Conservation (phyloP, 352 stramenopile genomes). For the Pythium dissotocum region DNA sequence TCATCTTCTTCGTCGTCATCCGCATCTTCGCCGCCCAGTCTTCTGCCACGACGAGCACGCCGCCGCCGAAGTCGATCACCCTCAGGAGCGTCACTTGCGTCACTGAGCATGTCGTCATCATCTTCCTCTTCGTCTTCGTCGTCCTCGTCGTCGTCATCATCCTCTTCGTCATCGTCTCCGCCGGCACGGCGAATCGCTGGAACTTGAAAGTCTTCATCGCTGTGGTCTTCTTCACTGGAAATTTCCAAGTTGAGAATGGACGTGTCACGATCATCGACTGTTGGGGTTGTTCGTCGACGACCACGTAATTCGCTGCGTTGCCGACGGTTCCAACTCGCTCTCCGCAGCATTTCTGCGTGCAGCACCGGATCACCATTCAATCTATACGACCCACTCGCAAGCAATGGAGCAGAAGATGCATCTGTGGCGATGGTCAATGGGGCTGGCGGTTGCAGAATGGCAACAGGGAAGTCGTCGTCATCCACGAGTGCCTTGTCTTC, state of each 20-base stretch:
- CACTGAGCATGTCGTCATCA: constrained; percentile 34
- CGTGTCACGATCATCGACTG: constrained; percentile 79
- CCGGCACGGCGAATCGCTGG: constrained; percentile 7
- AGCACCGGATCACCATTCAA: constrained; percentile 73
- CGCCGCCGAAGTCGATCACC: constrained; percentile 31
- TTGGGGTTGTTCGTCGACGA: constrained; percentile 37
- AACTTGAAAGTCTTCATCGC: constrained; percentile 81
- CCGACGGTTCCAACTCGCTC: constrained; percentile 32
- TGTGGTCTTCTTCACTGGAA: constrained; percentile 84
- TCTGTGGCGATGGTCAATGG: neutral
- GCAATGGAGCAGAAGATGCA: neutral
- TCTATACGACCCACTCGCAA: constrained; percentile 48
- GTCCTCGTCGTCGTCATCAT: constrained; percentile 19
- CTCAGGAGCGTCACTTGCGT: constrained; percentile 22
- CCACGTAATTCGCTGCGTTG: constrained; percentile 27
- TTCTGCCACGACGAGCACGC: constrained; percentile 13
- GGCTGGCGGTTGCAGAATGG: constrained; percentile 31
- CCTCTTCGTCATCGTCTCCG: constrained; percentile 24
- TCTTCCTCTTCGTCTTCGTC: constrained; percentile 25
- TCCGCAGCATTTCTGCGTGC: constrained; percentile 62
- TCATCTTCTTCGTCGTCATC: constrained; percentile 54
- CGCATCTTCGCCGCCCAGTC: constrained; percentile 26
- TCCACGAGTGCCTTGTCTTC: constrained; percentile 47
- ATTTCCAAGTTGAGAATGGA: constrained; percentile 85
- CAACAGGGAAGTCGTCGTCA: constrained; percentile 51